Conservation (phyloP, 805 yeast genomes). For the Candida hispaniensis region DNA sequence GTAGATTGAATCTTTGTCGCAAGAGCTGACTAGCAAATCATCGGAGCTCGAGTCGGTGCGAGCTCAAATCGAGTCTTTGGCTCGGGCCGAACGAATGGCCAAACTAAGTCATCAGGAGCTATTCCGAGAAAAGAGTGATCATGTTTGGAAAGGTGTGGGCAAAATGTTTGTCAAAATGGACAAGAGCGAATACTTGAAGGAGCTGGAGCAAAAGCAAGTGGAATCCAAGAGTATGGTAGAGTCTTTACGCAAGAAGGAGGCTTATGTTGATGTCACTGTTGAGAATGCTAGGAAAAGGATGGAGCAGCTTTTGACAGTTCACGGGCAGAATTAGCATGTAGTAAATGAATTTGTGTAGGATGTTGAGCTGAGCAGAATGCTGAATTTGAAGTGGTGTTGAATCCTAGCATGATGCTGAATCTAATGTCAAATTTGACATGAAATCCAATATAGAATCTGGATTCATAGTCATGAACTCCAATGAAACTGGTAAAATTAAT, state of each 20-base stretch:
- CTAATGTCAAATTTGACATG: too few species aligned
- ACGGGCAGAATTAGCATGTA: slow-evolving; percentile 2
- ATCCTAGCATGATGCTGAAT: too few species aligned
- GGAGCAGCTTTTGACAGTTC: slow-evolving; percentile 31
- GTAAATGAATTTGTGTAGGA: too few species aligned
- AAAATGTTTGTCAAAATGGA: slow-evolving; percentile 43
- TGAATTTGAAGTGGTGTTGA: too few species aligned
- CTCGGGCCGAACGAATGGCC: slow-evolving; percentile 43
- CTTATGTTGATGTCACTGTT: slow-evolving; percentile 64
- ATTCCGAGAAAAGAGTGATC: slow-evolving; percentile 31
- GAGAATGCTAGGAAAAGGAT: slow-evolving; percentile 60
- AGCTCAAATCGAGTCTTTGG: slow-evolving; percentile 40
- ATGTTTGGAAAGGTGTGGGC: slow-evolving; percentile 81
- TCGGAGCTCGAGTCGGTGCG: slow-evolving; percentile 44
- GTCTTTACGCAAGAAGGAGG: slow-evolving; percentile 54
- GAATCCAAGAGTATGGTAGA: slow-evolving; percentile 48
- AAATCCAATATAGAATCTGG: too few species aligned
- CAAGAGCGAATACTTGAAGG: slow-evolving; percentile 37
- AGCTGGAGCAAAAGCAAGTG: slow-evolving; percentile 42
- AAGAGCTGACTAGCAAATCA: slow-evolving; percentile 7
- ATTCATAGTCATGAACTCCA: too few species aligned
- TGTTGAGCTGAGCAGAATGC: too few species aligned
- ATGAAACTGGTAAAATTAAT: too few species aligned
- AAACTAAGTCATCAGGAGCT: slow-evolving; percentile 50
- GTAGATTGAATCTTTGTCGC: slow-evolving; percentile 11